Evolutionary conservation across 2,329 filamentous ascomycete species (phyloP).

Genomic region (Chrysoporthe austroafricana): DNA sequence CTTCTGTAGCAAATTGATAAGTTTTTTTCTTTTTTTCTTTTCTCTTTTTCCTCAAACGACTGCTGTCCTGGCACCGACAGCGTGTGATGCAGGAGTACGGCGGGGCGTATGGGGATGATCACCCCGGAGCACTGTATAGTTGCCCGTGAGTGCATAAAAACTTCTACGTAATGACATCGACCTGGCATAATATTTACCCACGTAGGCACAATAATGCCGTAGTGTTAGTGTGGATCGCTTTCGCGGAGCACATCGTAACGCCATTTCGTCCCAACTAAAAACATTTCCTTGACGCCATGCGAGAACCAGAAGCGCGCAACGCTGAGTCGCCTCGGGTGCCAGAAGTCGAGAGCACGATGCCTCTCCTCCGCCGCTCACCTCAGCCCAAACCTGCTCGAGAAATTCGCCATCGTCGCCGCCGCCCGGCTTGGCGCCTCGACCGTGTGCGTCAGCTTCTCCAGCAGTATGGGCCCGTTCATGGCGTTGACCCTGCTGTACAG

Average conservation of each 20-base stretch:
- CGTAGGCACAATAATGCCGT: neutral
- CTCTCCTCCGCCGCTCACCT: slow-evolving; percentile 40
- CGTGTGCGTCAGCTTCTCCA: slow-evolving; percentile 82
- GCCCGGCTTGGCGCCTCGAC: slow-evolving; percentile 62
- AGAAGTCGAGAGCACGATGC: neutral
- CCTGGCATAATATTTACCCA: neutral
- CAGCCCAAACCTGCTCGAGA: slow-evolving; percentile 77
- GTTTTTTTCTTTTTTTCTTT: neutral
- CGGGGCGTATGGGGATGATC: too few relatives aligned
- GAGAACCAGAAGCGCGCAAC: neutral
- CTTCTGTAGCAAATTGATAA: neutral
- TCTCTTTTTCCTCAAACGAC: neutral
- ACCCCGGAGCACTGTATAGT: neutral
- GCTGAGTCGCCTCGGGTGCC: too few relatives aligned
- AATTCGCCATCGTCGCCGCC: slow-evolving; percentile 69
- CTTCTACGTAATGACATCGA: neutral
- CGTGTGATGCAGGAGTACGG: neutral
- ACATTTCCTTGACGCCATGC: neutral
- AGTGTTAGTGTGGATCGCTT: neutral
- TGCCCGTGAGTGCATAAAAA: neutral
- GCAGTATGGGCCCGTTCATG: slow-evolving; percentile 80
- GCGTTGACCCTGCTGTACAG: slow-evolving; percentile 94
- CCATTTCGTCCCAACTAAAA: neutral
- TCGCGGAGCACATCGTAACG: neutral
- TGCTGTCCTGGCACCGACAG: neutral